Evolutionary conservation across 2,329 filamentous ascomycete species (phyloP).

Genomic region (Botrytis sinoallii): DNA sequence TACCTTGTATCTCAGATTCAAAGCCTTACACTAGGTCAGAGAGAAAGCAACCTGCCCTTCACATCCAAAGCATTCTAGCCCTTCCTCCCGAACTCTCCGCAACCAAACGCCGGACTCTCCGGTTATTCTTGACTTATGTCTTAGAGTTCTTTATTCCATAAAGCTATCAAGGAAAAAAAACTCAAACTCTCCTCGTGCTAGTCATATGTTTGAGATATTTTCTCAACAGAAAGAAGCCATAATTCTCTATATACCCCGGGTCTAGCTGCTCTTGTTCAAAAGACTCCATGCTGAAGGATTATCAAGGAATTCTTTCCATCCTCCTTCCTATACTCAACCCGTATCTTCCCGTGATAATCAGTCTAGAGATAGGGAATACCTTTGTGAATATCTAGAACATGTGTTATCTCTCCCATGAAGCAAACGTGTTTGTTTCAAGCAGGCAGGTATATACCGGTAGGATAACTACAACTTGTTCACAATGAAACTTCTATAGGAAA

Average conservation of each 20-base stretch:
- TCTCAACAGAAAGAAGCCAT: neutral
- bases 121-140: neutral
- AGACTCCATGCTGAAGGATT: fast-evolving
- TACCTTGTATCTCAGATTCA: neutral
- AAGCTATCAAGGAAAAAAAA: neutral
- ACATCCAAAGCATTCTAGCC: neutral
- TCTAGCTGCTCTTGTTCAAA: neutral
- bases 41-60: neutral
- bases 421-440: neutral
- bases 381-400: neutral
- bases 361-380: neutral
- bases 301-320: neutral
- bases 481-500: neutral
- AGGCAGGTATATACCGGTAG: neutral
- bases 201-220: too few species aligned
- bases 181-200: neutral
- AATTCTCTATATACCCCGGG: fast-evolving
- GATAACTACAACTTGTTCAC: neutral
- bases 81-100: too few species aligned
- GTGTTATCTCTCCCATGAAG: neutral
- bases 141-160: neutral
- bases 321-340: neutral
- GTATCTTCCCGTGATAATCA: fast-evolving
- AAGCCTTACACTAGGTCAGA: neutral
- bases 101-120: neutral